Evolutionary conservation across 257 asterid species (phyloP), one percentile per base, ranked within the genome.

Genomic region (Ehretia macrophylla): DNA sequence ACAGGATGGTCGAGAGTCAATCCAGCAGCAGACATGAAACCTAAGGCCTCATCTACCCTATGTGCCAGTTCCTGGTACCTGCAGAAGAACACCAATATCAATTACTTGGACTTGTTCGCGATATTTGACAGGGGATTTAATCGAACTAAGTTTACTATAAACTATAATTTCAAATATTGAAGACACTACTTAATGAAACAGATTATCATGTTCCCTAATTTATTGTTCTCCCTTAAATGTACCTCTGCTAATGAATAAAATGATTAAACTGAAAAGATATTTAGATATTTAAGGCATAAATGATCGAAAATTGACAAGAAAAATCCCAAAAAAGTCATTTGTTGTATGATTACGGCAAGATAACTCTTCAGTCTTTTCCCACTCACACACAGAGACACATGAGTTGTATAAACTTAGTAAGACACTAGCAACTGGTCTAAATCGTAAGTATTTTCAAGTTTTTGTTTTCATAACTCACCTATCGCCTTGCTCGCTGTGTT

Each of bases 1-100:
- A 80, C 77, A 0, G 96, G 96, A 63, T 87, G 96, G 68, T 87
- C 96, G 4, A 77, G 58, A 1, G 94, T 87, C 38, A 87, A 86
- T 56, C 94, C 94, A 56, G 89, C 87, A 40, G 96, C 91, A 73
- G 82, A 84, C 96, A 87, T 85, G 84, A 87, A 87, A 14, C 96
- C 96, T 58, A 87, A 60, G 61, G 96, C 91, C 68, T 87, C 96
- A 32, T 87, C 96, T n/a, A 87, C 94, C 60, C 96, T 68, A 71
- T 87, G 91, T 57, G 96, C 96, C 71, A 85, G 62, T 72, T 87
- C 94, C 51, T 81, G 88, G 53, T 87, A 87, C 89, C 96, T 87
- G 60, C 46, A 18, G 55, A 74, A 37, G 21, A 53, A 39, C 47
- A 49, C 49, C 56, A 62, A 71, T 47, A 56, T 40, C 22, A 71